Base-by-base conservation (phyloP, 2,329 filamentous ascomycete species). In the Aspergillus fumigatus region DNA sequence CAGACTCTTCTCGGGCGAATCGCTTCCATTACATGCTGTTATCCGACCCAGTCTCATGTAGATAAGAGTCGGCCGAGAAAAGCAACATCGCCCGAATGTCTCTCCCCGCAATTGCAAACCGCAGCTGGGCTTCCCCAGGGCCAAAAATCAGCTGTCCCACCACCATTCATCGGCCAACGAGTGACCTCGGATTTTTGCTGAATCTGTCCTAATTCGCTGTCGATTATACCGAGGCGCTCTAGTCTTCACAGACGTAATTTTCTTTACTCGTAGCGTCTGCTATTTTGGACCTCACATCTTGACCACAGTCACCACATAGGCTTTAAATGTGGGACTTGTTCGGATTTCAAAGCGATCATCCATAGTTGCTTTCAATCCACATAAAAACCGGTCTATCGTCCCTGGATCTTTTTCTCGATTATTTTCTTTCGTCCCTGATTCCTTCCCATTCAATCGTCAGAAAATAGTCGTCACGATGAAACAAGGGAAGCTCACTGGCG, bases 401-500 rank as follows among this genome's bases (percentile, higher is more conserved):
- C 9, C 43, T 1, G 4, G 21, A 47, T 10, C 21, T 2, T 48
- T 32, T 21, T 53, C 40, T 25, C 52, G 9, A 53, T 48, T 32
- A 14, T 32, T 27, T 58, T 50, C 29, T 48, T 25, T 51, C 50
- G 56, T 38, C n/a, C 53, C 10, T 29, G 47, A 43, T 47, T 43
- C 56, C 41, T 35, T 7, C 48, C 27, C 32, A 47, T 63, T 19
- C 41, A 38, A n/a, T n/a, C n/a, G n/a, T 50, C 35, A 29, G 17
- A 38, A 48, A 53, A 26, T 43, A 50, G 11, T 51, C 27, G 59
- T 55, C 52, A 65, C 21, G 19, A 69, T 69, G 64, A 54, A 55
- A n/a, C 58, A 63, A 57, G 63, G 61, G 51, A 74, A 75, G 53
- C 71, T 85, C 38, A 81, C 75, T 14, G 82, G 83, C 62, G 76